phyloP scores from a whole-genome alignment of 73 alveolate species.

The Effrenium voratum region DNA sequence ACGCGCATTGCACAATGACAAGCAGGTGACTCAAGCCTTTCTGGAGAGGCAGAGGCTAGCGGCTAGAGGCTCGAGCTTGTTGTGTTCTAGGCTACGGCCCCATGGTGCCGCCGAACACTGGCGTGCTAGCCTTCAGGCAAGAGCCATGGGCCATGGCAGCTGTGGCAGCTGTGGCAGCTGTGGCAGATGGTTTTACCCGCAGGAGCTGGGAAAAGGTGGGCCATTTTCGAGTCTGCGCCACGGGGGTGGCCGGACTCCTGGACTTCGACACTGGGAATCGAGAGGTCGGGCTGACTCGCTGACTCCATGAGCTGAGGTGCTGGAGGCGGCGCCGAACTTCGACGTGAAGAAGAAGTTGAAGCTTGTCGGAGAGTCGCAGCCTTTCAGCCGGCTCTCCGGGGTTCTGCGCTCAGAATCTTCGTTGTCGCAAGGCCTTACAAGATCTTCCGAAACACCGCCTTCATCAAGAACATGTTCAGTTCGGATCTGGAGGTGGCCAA shows the following conservation, averaged over 20 bases:
- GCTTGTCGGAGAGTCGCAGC: conserved; percentile 87
- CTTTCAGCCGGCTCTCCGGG: too few species aligned
- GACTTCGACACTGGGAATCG: too few species aligned
- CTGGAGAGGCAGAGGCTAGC: conserved; percentile 96
- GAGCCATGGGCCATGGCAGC: not conserved
- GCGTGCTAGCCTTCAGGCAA: conserved; percentile 78
- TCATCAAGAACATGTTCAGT: conserved; percentile 99
- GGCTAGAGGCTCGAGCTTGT: not conserved
- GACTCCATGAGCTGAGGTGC: conserved; percentile 82
- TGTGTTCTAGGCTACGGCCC: conserved; percentile 58
- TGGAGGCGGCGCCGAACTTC: conserved; percentile 98
- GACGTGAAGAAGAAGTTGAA: conserved; percentile 99
- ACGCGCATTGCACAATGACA: conserved; percentile 98
- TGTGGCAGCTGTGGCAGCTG: not conserved
- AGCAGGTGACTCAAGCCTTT: conserved; percentile 98
- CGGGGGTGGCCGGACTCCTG: conserved; percentile 44
- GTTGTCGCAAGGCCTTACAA: conserved; percentile 96
- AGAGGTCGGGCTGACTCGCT: not conserved
- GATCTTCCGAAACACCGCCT: conserved; percentile 99
- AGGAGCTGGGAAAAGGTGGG: conserved; percentile 78
- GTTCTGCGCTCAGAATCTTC: not conserved
- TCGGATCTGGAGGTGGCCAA: conserved; percentile 96
- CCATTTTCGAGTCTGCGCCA: conserved; percentile 52
- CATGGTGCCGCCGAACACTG: conserved; percentile 90
- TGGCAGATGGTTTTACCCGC: not conserved